These are phyloP conservation scores for Fusarium agapanthi DNA, from an alignment of 2,329 filamentous ascomycete species.

Conservation along the genomic window DNA sequence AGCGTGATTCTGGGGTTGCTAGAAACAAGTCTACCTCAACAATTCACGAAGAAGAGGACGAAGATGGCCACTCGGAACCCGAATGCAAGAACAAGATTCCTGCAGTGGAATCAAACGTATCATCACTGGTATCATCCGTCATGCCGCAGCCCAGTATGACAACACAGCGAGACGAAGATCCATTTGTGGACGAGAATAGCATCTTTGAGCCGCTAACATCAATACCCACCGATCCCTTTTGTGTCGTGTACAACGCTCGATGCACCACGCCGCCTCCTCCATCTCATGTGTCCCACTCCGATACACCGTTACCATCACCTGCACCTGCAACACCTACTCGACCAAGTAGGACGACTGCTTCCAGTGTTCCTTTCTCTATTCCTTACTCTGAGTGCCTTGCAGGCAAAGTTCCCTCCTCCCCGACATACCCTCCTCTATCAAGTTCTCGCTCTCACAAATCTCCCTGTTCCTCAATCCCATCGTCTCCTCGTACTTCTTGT, in stretches of 20 bases:
- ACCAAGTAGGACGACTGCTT: slow-evolving; percentile 16
- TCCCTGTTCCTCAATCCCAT: slow-evolving; percentile 22
- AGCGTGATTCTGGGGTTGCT: slow-evolving; percentile 65
- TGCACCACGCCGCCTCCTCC: slow-evolving; percentile 34
- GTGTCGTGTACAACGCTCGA: slow-evolving; percentile 38
- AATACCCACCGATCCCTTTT: slow-evolving; percentile 30
- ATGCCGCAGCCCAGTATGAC: slow-evolving; percentile 27
- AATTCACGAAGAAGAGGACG: slow-evolving; percentile 53
- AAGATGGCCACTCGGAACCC: slow-evolving; percentile 47
- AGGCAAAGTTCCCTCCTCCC: slow-evolving; percentile 22
- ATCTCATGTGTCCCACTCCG: slow-evolving; percentile 25
- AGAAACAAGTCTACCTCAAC: slow-evolving; percentile 53
- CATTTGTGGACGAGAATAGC: slow-evolving; percentile 39
- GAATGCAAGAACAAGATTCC: slow-evolving; percentile 14
- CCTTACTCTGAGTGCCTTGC: slow-evolving; percentile 16
- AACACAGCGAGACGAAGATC: slow-evolving; percentile 28
- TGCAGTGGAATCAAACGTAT: slow-evolving; percentile 19
- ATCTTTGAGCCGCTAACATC: slow-evolving; percentile 36
- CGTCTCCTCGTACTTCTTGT: slow-evolving; percentile 38
- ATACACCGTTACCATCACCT: not conserved
- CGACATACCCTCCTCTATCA: slow-evolving; percentile 20
- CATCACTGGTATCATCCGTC: slow-evolving; percentile 26
- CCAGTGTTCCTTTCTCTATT: slow-evolving; percentile 18
- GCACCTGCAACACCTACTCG: slow-evolving; percentile 31
- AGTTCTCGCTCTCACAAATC: slow-evolving; percentile 5